Percentiles rank a stretch among this genome's conserved stretches.
Conservation (phyloP, 495 filamentous ascomycete species). For the Xylaria sp. region DNA sequence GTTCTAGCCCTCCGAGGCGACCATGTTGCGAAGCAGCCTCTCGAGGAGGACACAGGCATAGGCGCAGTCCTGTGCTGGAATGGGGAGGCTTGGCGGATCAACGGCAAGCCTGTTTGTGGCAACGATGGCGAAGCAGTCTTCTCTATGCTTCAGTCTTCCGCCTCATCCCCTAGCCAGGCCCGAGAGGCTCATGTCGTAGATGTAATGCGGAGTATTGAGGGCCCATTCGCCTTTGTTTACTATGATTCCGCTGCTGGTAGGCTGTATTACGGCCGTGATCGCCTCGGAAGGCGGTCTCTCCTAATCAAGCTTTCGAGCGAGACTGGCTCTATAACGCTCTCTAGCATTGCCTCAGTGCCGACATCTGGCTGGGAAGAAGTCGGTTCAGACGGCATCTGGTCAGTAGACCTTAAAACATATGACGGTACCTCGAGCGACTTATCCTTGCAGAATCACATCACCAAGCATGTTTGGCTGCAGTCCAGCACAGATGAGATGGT, state of each 20-base stretch:
- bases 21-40: constrained; percentile 74
- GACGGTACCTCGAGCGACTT: constrained; percentile 47
- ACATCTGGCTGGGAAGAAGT: constrained; percentile 75
- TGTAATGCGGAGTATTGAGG: constrained; percentile 70
- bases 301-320: constrained; percentile 58
- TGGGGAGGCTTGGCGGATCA: constrained; percentile 92
- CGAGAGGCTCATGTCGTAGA: constrained; percentile 52
- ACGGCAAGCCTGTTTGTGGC: constrained; percentile 57
- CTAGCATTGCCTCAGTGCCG: constrained; percentile 73
- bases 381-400: constrained; percentile 79
- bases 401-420: constrained; percentile 57
- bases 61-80: constrained; percentile 93
- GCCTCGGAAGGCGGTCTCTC: constrained; percentile 84
- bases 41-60: constrained; percentile 60
- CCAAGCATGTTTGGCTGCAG: constrained; percentile 31
- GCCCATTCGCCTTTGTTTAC: constrained; percentile 92
- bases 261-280: constrained; percentile 84
- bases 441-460: constrained; percentile 28
- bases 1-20: constrained; percentile 86
- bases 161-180: constrained; percentile 29
- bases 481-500: constrained; percentile 37
- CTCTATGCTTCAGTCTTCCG: constrained; percentile 62
- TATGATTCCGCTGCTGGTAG: constrained; percentile 67
- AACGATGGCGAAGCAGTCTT: constrained; percentile 80
- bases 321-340: constrained; percentile 64